Evolutionary conservation across 2,329 filamentous ascomycete genomes (phyloP), one percentile per base, ranked within the genome.

Genomic region (Trichoderma sp.): DNA sequence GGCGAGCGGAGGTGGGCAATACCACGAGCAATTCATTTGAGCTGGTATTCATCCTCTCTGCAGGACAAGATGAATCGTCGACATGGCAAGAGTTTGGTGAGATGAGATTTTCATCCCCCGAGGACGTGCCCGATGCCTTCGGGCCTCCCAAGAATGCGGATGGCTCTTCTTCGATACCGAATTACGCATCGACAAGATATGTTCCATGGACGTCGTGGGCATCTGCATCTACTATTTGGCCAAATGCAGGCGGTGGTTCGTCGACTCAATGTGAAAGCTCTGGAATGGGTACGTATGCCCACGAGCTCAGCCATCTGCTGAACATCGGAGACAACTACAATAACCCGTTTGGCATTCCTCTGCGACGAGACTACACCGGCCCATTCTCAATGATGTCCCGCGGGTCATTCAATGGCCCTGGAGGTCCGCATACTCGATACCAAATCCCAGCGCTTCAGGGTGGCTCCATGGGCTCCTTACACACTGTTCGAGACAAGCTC

Each of bases 61-160:
- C 86, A 0, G 86, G 86, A 6, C 86, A 88, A 73, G 86, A 88
- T 71, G 86, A 88, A 76, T 87, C 85, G 0, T 84, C 84, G 0
- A 86, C 86, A 0, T 88, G 86, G 86, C 86, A 88, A 70, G 86
- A 88, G 73, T 88, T 88, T 73, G 86, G 86, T 47, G 83, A 86
- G 77, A 88, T 88, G 84, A 84, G 81, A 71, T 88, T 87, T 70
- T 75, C 79, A 12, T 80, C 78, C 7, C 83, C 81, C 14, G 83
- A 86, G 18, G 84, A 86, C 60, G 81, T 88, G 0, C 82, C 85
- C 0, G 82, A 83, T 4, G 81, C 79, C 12, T 87, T 87, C 71
- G 86, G 86, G 0, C 86, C 86, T 2, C 86, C 86, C 1, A 14
- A 26, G 30, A 73, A 67, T 26, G 78, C 76, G 1, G 82, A 82